These are phyloP conservation scores for Tolypocladium sp. DNA, from an alignment of 2,329 filamentous ascomycete species.

Conservation along the genomic window DNA sequence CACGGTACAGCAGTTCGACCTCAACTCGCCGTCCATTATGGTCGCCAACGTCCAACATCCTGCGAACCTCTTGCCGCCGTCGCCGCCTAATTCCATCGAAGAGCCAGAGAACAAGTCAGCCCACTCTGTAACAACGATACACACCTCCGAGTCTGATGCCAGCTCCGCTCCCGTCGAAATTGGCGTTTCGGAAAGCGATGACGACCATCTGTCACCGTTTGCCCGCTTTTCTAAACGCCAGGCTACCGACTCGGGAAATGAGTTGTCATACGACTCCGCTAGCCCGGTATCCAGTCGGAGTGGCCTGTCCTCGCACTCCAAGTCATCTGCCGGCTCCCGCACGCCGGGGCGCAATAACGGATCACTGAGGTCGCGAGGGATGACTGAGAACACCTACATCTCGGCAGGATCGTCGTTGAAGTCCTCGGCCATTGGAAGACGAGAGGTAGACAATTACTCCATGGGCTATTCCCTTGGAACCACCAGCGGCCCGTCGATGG, in stretches of 20 bases:
- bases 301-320: conserved; percentile 49
- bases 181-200: conserved; percentile 63
- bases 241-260: conserved; percentile 50
- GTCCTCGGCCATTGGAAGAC: conserved; percentile 21
- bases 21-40: conserved; percentile 72
- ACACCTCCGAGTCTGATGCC: conserved; percentile 43
- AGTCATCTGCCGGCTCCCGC: conserved; percentile 45
- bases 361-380: conserved; percentile 42
- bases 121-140: conserved; percentile 35
- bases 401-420: conserved; percentile 49
- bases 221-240: conserved; percentile 67
- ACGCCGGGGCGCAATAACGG: conserved; percentile 38
- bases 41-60: conserved; percentile 83
- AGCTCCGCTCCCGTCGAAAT: conserved; percentile 47
- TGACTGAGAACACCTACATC: conserved; percentile 59
- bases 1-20: conserved; percentile 89
- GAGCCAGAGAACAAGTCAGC: conserved; percentile 50
- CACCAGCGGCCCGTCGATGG: conserved; percentile 31
- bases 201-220: conserved; percentile 66
- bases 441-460: conserved; percentile 46
- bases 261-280: conserved; percentile 47
- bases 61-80: conserved; percentile 68
- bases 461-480: conserved; percentile 27
- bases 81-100: conserved; percentile 72
- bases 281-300: conserved; percentile 59